Base-by-base conservation (phyloP, 768 basidiomycete species). In the Leccinum truebloodii region DNA sequence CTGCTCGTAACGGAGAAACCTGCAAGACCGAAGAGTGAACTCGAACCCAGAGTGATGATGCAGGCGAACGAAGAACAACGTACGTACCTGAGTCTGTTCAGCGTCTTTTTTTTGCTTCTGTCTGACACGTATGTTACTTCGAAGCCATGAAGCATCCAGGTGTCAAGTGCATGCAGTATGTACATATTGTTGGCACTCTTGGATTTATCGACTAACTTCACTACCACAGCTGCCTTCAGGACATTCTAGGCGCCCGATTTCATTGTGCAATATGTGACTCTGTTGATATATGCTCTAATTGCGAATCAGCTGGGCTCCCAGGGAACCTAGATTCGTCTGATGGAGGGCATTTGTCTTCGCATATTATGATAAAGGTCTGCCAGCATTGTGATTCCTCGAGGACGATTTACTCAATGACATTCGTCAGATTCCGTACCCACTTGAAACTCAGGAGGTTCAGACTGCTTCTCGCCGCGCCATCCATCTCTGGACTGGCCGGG, bases 291-390 rank as follows among this genome's bases (percentile, higher is more conserved):
- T 94, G 93, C 65, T 83, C 88, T 18, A 91, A 92, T 64, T 94
- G 92, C 70, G 92, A 94, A 71, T 88, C 89, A 12, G 91, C 88
- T 28, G 92, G 92, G 30, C 79, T 94, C 35, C 92, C 92, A 3
- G 92, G 91, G 6, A 92, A 91, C 60, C 75, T 93, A 10, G 88
- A 92, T 61, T 86, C 89, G 1, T 79, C 83, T 1, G 89, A 92
- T 44, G 88, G 86, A 5, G 92, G 90, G 0, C 92, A 94, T 65
- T 81, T 82, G 57, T 92, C 90, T 16, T 89, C 90, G 2, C 95
- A 98, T 69, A 94, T 96, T 64, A 84, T 96, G 83, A 92, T 98
- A 75, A 98, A 98, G 86, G 94, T 92, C 61, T 51, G 71, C 57
- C 26, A 14, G 6, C 28, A 8, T 30, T n/a, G 32, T 44, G 0